These are phyloP conservation scores for Microbotryomycetes sp. DNA, from an alignment of 1,284 basidiomycete genomes.

Conservation along the genomic window DNA sequence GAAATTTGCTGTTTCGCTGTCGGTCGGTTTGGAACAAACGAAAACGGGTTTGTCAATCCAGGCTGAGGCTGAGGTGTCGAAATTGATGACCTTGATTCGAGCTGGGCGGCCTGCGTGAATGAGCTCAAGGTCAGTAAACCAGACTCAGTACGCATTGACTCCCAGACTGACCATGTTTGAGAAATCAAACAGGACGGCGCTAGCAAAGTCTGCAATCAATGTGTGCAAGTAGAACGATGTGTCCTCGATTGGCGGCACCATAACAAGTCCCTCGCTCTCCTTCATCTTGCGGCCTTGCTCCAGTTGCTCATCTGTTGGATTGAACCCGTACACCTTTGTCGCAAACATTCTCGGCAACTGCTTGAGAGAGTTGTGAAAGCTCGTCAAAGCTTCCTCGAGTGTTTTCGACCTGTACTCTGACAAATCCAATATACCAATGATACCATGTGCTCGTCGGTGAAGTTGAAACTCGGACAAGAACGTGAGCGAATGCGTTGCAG, in stretches of 20 bases:
- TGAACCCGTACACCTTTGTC: constrained; percentile 58
- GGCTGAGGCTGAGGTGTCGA: constrained; percentile 33
- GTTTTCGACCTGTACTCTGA: constrained; percentile 40
- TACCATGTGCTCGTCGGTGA: constrained; percentile 68
- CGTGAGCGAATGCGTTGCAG: constrained; percentile 56
- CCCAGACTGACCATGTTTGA: constrained; percentile 52
- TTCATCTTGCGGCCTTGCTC: constrained; percentile 55
- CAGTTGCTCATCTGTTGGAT: constrained; percentile 69
- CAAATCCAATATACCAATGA: constrained; percentile 67
- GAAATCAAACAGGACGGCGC: constrained; percentile 73
- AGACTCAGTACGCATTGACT: no score
- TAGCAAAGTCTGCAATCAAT: constrained; percentile 76
- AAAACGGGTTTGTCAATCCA: constrained; percentile 8
- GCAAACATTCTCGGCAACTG: constrained; percentile 40
- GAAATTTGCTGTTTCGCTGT: constrained; percentile 38
- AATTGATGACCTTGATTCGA: constrained; percentile 36
- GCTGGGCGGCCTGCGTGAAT: constrained; percentile 26
- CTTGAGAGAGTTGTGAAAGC: constrained; percentile 36
- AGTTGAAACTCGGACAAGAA: constrained; percentile 52
- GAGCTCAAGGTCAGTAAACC: background rate
- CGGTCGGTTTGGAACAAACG: constrained; percentile 15
- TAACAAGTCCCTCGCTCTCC: constrained; percentile 57
- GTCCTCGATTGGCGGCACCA: constrained; percentile 71
- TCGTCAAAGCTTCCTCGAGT: constrained; percentile 13
- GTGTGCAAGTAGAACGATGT: constrained; percentile 68